Base-by-base conservation (phyloP, 2,329 filamentous ascomycete genomes). In the Talaromyces sp. region DNA sequence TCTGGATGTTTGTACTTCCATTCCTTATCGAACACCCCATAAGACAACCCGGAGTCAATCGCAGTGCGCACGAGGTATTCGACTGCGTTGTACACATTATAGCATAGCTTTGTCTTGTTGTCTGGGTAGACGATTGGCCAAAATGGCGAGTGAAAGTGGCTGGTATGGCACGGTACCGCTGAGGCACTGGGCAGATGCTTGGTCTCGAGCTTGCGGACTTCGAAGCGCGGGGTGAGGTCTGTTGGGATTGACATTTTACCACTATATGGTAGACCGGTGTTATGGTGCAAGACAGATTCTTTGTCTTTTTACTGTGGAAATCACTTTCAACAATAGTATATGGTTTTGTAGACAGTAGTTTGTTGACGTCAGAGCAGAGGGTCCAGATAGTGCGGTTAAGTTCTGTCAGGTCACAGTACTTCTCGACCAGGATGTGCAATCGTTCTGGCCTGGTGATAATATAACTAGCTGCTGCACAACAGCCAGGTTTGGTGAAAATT, bases 21-120 rank as follows among this genome's bases (percentile, higher is more conserved):
- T 40, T 73, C 63, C 8, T 66, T 71, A 62, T 76, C 73, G 64
- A 73, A 74, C 35, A 76, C 70, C 54, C 73, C 73, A 60, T 67
- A 74, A 39, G 67, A 71, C 3, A 72, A 55, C 2, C 69, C 70
- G 1, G 67, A 71, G 35, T 65, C 56, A 59, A 75, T 66, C 56
- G 73, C 69, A 58, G 74, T 69, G 6, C 59, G 54, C 4, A 71
- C 58, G 19, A 75, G 66, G 58, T 75, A 72, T 7, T 62, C 63
- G 22, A 41, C 40, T 13, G 53, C 35, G 15, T 31, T 10, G 22
- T 33, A 59, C 17, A 36, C 17, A 13, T 46, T 35, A 35, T 59
- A 56, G 15, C 56, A 22, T 22, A 58, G 56, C 45, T 37, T 51
- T 8, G 57, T 60, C 55, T 57, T 54, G 15, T 51, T 48, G 5